These are phyloP conservation scores for Stromatinia cepivora DNA, from an alignment of 2,329 filamentous ascomycete species.

Conservation along the genomic window DNA sequence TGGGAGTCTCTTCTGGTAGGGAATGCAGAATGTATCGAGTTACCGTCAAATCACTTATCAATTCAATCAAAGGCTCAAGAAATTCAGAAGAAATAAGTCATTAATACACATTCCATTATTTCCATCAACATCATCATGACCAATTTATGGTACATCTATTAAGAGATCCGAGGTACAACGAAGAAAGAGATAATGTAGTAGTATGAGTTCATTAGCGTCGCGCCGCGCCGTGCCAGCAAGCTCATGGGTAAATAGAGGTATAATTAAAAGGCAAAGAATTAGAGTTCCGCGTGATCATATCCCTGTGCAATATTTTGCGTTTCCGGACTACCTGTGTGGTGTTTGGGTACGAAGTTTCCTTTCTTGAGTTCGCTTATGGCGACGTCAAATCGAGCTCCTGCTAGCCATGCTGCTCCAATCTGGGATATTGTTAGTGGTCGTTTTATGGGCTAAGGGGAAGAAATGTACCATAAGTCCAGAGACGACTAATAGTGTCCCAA, in stretches of 20 bases:
- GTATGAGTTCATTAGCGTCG: slow-evolving; percentile 5
- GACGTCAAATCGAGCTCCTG: slow-evolving; percentile 81
- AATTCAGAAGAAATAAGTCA: not conserved
- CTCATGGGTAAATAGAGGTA: slow-evolving; percentile 1
- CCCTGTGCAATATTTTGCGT: slow-evolving; percentile 35
- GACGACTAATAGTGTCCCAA: slow-evolving; percentile 69
- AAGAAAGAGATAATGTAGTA: slow-evolving; percentile 13
- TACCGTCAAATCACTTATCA: not conserved
- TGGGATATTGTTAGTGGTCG: slow-evolving; percentile 44
- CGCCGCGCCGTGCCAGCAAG: not conserved
- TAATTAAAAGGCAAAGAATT: slow-evolving; percentile 12
- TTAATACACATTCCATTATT: slow-evolving; percentile 14
- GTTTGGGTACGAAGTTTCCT: slow-evolving; percentile 43
- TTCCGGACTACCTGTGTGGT: slow-evolving; percentile 29
- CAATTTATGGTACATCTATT: slow-evolving; percentile 7
- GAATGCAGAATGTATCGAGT: too few species aligned
- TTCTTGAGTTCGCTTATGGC: slow-evolving; percentile 57
- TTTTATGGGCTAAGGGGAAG: slow-evolving; percentile 26
- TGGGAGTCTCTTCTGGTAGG: too few species aligned
- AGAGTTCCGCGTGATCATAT: slow-evolving; percentile 38
- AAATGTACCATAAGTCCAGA: slow-evolving; percentile 72
- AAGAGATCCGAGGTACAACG: slow-evolving; percentile 21
- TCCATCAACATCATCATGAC: slow-evolving; percentile 8
- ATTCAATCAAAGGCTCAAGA: not conserved
- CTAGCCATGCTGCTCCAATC: slow-evolving; percentile 74